Evolutionary conservation across 2,329 filamentous ascomycete genomes (phyloP).

Genomic region (Thielaviopsis cerberus): DNA sequence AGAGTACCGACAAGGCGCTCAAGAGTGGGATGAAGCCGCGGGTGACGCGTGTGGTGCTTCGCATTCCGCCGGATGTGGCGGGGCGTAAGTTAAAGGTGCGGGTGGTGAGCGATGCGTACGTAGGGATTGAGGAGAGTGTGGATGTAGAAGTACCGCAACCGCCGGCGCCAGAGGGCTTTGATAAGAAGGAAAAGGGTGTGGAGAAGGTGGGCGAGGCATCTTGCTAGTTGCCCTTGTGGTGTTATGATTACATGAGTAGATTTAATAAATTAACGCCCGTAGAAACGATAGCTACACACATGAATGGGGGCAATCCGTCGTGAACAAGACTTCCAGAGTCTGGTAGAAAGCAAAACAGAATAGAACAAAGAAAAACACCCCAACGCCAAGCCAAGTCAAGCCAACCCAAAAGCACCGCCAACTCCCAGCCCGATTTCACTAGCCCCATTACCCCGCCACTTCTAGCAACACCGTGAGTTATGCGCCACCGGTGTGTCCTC

Average conservation of each 20-base stretch:
- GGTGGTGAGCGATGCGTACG: conserved; percentile 74
- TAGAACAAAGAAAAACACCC: neutral
- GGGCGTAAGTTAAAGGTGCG: conserved; percentile 49
- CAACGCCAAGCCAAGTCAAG: neutral
- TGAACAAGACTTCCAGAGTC: neutral
- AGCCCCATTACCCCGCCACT: neutral
- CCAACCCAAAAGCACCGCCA: neutral
- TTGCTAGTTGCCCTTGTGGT: neutral
- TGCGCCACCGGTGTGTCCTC: conserved; percentile 12
- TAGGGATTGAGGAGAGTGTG: conserved; percentile 45
- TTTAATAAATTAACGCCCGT: conserved; percentile 1
- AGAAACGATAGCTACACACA: neutral
- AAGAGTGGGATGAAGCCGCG: conserved; percentile 7
- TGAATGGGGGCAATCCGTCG: neutral
- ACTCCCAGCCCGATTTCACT: neutral
- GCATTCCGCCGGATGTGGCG: conserved; percentile 25
- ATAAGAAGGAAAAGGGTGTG: conserved; percentile 6
- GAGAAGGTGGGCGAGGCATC: neutral
- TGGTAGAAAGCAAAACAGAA: neutral
- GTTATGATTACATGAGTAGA: conserved; percentile 2
- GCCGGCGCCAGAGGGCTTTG: conserved; percentile 18
- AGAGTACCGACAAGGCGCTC: conserved; percentile 11
- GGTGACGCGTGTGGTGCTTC: conserved; percentile 1
- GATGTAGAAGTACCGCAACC: conserved; percentile 33
- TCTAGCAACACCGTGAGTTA: conserved; percentile 15